phyloP scores from a whole-genome alignment of 2,329 filamentous ascomycete species.

The Epichloe sibirici region DNA sequence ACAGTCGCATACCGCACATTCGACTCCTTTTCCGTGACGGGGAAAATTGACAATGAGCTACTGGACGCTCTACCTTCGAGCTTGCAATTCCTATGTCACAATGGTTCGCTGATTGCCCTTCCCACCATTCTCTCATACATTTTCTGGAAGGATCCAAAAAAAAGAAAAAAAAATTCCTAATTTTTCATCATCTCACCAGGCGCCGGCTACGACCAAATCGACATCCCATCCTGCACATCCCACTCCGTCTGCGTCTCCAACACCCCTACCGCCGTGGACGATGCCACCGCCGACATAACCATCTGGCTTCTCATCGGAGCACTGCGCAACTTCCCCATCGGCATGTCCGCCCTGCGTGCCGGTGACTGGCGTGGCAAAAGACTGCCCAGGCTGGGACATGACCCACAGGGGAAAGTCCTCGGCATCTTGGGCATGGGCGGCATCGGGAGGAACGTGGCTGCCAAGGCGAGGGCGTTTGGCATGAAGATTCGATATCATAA shows the following conservation, averaged over 20 bases:
- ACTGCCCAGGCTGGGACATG: constrained; percentile 52
- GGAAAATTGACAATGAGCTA: constrained; percentile 59
- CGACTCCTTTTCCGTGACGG: constrained; percentile 49
- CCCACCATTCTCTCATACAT: background rate
- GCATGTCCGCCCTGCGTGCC: constrained; percentile 52
- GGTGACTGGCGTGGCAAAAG: constrained; percentile 55
- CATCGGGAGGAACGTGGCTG: constrained; percentile 66
- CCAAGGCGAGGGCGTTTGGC: constrained; percentile 61
- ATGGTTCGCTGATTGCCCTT: constrained; percentile 28
- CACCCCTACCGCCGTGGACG: constrained; percentile 68
- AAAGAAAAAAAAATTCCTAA: background rate
- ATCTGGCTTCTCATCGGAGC: constrained; percentile 75
- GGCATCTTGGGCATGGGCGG: constrained; percentile 81
- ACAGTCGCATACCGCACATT: constrained; percentile 61
- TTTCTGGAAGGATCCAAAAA: background rate
- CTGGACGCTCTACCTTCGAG: constrained; percentile 42
- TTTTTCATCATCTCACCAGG: constrained; percentile 28
- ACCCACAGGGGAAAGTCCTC: constrained; percentile 66
- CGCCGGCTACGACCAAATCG: constrained; percentile 77
- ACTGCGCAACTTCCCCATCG: constrained; percentile 57
- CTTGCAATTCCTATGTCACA: constrained; percentile 47
- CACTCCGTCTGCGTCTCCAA: constrained; percentile 63
- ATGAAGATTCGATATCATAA: constrained; percentile 71
- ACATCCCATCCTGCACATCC: constrained; percentile 57
- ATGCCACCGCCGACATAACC: constrained; percentile 70